Base-by-base conservation (phyloP, 2,329 filamentous ascomycete species). In the Neopestalotiopsis sp. region DNA sequence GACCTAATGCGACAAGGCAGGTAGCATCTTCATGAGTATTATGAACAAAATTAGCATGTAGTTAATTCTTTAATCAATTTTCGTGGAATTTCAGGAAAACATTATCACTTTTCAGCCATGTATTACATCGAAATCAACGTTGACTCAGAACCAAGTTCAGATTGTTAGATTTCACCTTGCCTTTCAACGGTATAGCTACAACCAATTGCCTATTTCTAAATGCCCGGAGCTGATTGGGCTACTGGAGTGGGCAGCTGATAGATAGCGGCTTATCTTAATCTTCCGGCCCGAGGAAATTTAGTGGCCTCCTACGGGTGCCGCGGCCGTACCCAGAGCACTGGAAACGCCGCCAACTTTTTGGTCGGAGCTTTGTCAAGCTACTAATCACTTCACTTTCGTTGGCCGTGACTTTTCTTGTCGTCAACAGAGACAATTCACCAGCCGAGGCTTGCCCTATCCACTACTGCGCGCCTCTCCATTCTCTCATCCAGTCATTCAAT, bases 381-480 rank as follows among this genome's bases (percentile, higher is more conserved):
- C 45, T 53, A 53, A 53, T 53, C 45, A 53, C 45, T 53, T 53
- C 17, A 53, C 45, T 53, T 53, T 53, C 45, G 45, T 53, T 53
- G 45, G 45, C 45, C 17, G 20, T n/a, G 17, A 53, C 20, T 53
- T 1, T 28, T 9, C 6, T 20, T 53, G 17, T 53, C 20, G 45
- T 53, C 45, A 7, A 53, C 9, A 17, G 17, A 7, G 14, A 20
- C 17, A 20, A n/a, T 17, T 53, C 45, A 53, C 9, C 20, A 14
- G 42, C 42, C 42, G 42, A 49, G n/a, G 14, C 42, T 49, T 53
- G n/a, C 45, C 17, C 45, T n/a, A 9, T 17, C 7, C 5, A 53
- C 45, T 53, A n/a, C 3, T n/a, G 4, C n/a, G 5, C n/a, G 20
- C 45, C 20, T 17, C 6, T 53, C n/a, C 6, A 7, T n/a, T 9